These are phyloP conservation scores for Ustilago loliicola DNA, from an alignment of 1,284 basidiomycete species.

Conservation along the genomic window DNA sequence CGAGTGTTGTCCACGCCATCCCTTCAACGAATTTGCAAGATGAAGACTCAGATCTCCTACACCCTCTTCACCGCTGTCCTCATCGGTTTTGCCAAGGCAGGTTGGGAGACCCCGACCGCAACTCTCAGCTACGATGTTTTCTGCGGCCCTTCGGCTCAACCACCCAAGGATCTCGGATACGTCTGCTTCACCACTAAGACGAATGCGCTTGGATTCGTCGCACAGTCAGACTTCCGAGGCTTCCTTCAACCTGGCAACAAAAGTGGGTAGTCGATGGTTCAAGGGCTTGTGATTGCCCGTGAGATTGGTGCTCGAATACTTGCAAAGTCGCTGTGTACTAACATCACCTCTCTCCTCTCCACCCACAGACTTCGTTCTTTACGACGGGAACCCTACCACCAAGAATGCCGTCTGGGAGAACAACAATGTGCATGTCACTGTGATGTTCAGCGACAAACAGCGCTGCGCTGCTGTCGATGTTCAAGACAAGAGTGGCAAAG, in stretches of 20 bases:
- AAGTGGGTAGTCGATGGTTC: too few relatives aligned
- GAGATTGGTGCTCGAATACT: background rate
- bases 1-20: too few relatives aligned
- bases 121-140: background rate
- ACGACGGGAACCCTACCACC: background rate
- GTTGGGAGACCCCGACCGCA: background rate
- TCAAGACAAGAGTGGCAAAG: background rate
- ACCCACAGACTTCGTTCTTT: background rate
- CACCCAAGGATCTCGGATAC: background rate
- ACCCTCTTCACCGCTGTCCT: background rate
- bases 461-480: background rate
- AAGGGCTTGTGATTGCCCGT: too few relatives aligned
- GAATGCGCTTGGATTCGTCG: background rate
- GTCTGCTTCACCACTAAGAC: background rate
- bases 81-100: conserved; percentile 1
- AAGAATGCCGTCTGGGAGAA: background rate
- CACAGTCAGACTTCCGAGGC: background rate
- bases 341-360: background rate
- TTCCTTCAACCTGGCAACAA: conserved; percentile 1
- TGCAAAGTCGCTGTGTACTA: background rate
- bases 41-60: conserved; percentile 2
- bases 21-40: background rate
- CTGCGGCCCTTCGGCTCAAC: background rate
- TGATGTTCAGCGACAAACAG: background rate
- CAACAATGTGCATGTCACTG: background rate